Percentiles rank a stretch among this genome's conserved stretches.
Conservation (phyloP, 352 stramenopile species). For the Pythium oligandrum region DNA sequence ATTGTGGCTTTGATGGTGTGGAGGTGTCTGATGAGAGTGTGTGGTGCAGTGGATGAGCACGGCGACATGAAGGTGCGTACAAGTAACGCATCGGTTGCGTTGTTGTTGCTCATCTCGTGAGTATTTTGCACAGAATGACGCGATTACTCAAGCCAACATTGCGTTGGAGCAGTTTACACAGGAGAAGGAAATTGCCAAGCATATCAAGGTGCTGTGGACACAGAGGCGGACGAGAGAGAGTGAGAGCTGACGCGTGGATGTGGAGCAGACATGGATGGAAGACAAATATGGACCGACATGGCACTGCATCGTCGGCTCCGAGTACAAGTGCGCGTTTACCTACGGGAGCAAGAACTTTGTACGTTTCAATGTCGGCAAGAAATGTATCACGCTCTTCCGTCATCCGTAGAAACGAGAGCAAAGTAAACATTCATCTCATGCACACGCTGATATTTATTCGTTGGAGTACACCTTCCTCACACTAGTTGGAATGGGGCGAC, state of each 20-base stretch:
- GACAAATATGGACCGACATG: constrained; percentile 62
- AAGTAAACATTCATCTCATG: neutral
- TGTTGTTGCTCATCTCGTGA: neutral
- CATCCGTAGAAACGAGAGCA: constrained; percentile 34
- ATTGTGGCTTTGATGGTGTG: neutral
- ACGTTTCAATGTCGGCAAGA: constrained; percentile 81
- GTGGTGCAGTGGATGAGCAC: constrained; percentile 71
- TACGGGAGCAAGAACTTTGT: constrained; percentile 86
- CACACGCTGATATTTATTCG: constrained; percentile 7
- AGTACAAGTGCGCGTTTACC: constrained; percentile 69
- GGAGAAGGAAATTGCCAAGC: constrained; percentile 77
- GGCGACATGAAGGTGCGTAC: constrained; percentile 66
- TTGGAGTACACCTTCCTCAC: constrained; percentile 1
- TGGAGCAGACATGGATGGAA: constrained; percentile 48
- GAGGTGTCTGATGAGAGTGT: neutral
- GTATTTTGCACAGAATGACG: constrained; percentile 43
- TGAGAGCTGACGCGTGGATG: too few species aligned
- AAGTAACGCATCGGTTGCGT: too few species aligned
- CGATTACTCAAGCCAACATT: constrained; percentile 52
- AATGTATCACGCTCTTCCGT: constrained; percentile 80
- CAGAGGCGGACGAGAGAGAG: too few species aligned
- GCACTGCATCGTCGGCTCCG: constrained; percentile 76
- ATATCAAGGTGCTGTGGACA: constrained; percentile 38
- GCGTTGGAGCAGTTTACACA: constrained; percentile 74
- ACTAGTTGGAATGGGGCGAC: too few species aligned